Evolutionary conservation across 768 basidiomycete genomes (phyloP), one percentile per base, ranked within the genome.

Genomic region (Auricularia sp.): DNA sequence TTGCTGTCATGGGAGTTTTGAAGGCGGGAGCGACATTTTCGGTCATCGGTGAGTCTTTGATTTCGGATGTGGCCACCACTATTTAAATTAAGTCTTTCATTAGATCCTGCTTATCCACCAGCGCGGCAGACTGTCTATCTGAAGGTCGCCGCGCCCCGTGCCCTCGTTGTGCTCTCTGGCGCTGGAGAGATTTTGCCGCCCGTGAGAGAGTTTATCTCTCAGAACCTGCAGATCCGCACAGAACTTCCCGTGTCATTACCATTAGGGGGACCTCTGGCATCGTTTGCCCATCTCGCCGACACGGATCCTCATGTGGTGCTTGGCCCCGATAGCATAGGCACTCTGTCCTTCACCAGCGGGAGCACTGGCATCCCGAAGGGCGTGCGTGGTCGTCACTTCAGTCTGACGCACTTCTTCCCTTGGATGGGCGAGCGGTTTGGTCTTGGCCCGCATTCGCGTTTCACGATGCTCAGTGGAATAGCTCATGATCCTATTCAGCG

Each of bases 401-500:
- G 90, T 69, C 77, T 99, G 68, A 99, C 97, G 0, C 97, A 98
- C 74, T 99, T 98, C 82, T 98, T 98, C 84, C 95, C 95, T 2
- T 99, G 97, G 97, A 98, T 99, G 97, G 89, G 89, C 24, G 78
- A 92, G 72, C 77, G 86, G 36, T 99, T 98, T 73, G 86, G 83
- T 1, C 76, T 99, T 61, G 78, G 80, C 44, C 80, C 86, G 65
- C 76, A 80, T 36, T 92, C 90, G 67, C 92, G 86, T 75, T 99
- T 97, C 72, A 98, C 97, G 0, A 98, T 99, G 97, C 83, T 99
- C 36, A 95, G 93, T 70, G 97, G 97, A 21, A 99, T 99, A 64
- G 97, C 97, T 13, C 97, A 99, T 71, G 97, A 99, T 76, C 97
- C 97, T 10, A 97, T 99, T 69, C 97, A 99, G 73, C 85, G 97